Base-by-base conservation (phyloP, 371 early-diverging fungal species). In the Smittium mucronatum region DNA sequence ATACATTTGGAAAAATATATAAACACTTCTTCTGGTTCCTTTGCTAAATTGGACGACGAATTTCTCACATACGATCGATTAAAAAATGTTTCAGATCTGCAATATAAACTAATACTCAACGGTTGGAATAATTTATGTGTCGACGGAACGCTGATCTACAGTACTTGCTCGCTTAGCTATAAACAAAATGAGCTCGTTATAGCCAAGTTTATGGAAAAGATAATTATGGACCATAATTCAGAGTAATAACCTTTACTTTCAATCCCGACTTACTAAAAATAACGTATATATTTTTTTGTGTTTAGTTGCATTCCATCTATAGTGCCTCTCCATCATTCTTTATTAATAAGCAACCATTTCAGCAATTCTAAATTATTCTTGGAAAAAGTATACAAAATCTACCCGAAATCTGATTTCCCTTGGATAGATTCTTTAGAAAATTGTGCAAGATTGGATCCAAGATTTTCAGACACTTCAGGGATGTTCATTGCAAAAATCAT, bases 131-230 rank as follows among this genome's bases (percentile, higher is more conserved):
- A 88, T 75, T 72, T 89, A 36, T 33, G 26, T 2, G 31, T 8
- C 1, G 71, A 57, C 1, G 94, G 95, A 0, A 78, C 87, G 1
- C 77, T 94, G 75, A 89, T 95, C 2, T 95, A 95, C 76, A 89
- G 90, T 71, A 94, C 93, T 0, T 93, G 94, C 74, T 88, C 88
- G 0, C 75, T 94, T 28, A 85, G 91, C 0, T 75, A 83, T 1
- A 79, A 80, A 8, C 93, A 94, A 74, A 93, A 95, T 71, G 95
- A 94, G 74, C 86, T 82, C 21, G 85, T 92, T 35, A 80, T 93
- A 1, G 83, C 79, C 1, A 87, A 89, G 84, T 93, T 94, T 68
- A 72, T 95, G 58, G 68, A 63, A 65, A 47, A 5, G 5, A 21
- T 47, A 47, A 11, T 47, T 21, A 47, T 11, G 21, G 21, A n/a